These are phyloP conservation scores for Pterulicium gracile DNA, from an alignment of 1,284 basidiomycete species.

Conservation along the genomic window DNA sequence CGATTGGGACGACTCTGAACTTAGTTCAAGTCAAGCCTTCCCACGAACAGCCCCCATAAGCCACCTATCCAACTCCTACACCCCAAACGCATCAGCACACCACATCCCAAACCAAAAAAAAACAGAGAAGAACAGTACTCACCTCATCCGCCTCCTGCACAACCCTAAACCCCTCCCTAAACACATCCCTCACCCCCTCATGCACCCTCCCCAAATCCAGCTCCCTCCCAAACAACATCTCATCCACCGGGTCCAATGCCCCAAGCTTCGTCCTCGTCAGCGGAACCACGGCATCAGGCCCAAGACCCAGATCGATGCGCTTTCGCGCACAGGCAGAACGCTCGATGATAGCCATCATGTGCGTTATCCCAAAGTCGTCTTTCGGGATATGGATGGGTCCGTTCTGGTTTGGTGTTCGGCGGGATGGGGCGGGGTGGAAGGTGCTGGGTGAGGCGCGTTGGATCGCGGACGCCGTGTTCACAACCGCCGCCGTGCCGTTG, in stretches of 20 bases:
- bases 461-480: no score
- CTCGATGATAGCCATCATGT: conserved; percentile 80
- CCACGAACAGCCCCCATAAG: no score
- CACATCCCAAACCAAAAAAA: no score
- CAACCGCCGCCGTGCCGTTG: no score
- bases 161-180: conserved; percentile 58
- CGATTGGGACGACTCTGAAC: no score
- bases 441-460: no score
- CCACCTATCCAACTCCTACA: neutral
- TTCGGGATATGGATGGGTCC: conserved; percentile 46
- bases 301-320: neutral
- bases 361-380: conserved; percentile 75
- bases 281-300: neutral
- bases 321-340: conserved; percentile 30
- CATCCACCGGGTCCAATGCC: conserved; percentile 53
- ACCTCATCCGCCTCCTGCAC: conserved; percentile 76
- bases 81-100: no score
- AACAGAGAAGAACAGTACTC: conserved; percentile 13
- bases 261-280: conserved; percentile 21
- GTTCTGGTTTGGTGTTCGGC: conserved; percentile 17
- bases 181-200: conserved; percentile 62
- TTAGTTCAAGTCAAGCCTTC: no score
- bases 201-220: conserved; percentile 55
- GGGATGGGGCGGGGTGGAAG: conserved; percentile 11
- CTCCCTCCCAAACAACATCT: conserved; percentile 60